phyloP scores from a whole-genome alignment of 1,139 yeast species.

The Wickerhamomyces sp. region DNA sequence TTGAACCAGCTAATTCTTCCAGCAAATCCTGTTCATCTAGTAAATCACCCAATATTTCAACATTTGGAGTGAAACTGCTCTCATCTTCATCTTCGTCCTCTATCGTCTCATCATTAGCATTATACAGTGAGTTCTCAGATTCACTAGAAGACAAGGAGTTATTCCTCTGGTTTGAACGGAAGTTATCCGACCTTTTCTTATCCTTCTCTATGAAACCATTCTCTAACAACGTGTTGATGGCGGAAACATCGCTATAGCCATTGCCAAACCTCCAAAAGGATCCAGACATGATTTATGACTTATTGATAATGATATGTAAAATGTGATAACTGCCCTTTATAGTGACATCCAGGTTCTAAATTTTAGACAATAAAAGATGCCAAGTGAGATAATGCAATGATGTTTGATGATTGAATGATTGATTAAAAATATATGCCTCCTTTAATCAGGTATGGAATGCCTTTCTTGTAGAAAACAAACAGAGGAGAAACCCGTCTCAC shows the following conservation, averaged over 20 bases:
- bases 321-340: background rate
- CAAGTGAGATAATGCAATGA: background rate
- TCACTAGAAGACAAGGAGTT: constrained; percentile 19
- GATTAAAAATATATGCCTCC: too few species aligned
- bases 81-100: constrained; percentile 18
- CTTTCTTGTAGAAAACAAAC: too few species aligned
- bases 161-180: constrained; percentile 12
- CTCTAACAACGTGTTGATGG: constrained; percentile 63
- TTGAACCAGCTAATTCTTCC: constrained; percentile 80
- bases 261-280: constrained; percentile 91
- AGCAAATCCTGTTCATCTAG: constrained; percentile 83
- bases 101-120: constrained; percentile 17
- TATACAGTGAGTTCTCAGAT: constrained; percentile 13
- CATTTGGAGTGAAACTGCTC: constrained; percentile 28
- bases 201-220: constrained; percentile 42
- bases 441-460: too few species aligned
- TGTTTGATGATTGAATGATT: background rate
- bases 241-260: constrained; percentile 72
- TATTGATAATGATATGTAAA: background rate
- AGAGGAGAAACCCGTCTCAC: too few species aligned
- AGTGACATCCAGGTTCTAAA: background rate
- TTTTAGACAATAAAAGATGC: background rate
- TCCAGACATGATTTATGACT: constrained; percentile 49
- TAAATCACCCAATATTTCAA: constrained; percentile 52
- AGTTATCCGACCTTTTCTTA: constrained; percentile 27